phyloP scores from a whole-genome alignment of 2,329 filamentous ascomycete genomes.

The Pseudonectria foliicola region DNA sequence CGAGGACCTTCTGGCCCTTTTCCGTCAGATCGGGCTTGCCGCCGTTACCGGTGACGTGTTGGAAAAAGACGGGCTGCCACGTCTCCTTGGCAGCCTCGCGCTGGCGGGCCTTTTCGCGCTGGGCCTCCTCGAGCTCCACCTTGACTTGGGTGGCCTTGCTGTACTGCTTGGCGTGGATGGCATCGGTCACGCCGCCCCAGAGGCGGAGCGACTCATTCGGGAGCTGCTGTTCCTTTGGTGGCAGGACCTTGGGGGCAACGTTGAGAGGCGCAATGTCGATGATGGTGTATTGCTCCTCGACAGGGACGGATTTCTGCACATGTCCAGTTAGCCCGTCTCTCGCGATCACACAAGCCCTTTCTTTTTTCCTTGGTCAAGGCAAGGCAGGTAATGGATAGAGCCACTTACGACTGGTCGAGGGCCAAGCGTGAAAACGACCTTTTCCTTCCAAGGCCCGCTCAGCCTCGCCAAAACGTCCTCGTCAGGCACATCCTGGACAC shows the following conservation, averaged over 20 bases:
- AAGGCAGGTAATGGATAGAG: background rate
- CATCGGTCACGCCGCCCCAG: constrained; percentile 81
- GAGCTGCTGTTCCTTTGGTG: constrained; percentile 70
- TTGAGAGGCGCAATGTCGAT: constrained; percentile 82
- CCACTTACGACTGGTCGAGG: constrained; percentile 53
- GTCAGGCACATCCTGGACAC: constrained; percentile 79
- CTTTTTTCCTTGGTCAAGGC: no score
- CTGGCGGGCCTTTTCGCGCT: constrained; percentile 77
- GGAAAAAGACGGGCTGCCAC: constrained; percentile 89
- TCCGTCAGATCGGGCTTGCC: constrained; percentile 50
- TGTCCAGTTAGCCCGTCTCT: constrained; percentile 4
- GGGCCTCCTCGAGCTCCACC: constrained; percentile 83
- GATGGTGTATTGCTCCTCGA: constrained; percentile 62
- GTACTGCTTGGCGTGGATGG: constrained; percentile 78
- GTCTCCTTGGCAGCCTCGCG: constrained; percentile 61
- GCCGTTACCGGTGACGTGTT: constrained; percentile 46
- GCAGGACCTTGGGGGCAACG: constrained; percentile 71
- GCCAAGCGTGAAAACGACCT: constrained; percentile 54
- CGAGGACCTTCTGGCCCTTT: constrained; percentile 43
- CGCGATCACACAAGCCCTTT: no score
- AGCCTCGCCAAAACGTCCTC: constrained; percentile 76
- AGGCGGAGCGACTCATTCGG: constrained; percentile 84
- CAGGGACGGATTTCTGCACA: constrained; percentile 34
- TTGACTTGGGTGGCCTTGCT: constrained; percentile 79
- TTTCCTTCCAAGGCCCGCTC: constrained; percentile 79